A percentile compares a stretch with the other conserved stretches of the same genome.
These are phyloP conservation scores for Cerrena zonata DNA, from an alignment of 1,284 basidiomycete genomes.

Conservation along the genomic window DNA sequence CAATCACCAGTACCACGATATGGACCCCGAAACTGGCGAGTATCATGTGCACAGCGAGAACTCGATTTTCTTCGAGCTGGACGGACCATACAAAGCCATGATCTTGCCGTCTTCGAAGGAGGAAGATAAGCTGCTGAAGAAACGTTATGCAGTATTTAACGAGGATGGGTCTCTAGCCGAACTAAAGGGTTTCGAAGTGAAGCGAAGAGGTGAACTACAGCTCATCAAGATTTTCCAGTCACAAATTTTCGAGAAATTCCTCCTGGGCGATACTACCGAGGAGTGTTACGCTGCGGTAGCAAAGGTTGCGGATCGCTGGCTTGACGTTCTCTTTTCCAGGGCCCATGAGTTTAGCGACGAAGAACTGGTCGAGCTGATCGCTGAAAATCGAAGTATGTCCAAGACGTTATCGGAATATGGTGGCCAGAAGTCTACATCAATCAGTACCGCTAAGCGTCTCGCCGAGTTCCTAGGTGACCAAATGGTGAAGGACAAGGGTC, in stretches of 20 bases:
- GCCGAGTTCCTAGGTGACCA: conserved; percentile 97
- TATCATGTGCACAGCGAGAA: conserved; percentile 93
- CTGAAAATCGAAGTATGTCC: conserved; percentile 97
- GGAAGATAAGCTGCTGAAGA: conserved; percentile 98
- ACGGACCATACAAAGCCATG: conserved; percentile 98
- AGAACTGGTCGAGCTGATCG: conserved; percentile 95
- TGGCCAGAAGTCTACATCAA: conserved; percentile 95
- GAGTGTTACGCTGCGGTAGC: conserved; percentile 96
- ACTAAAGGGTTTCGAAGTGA: conserved; percentile 98
- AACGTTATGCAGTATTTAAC: conserved; percentile 99
- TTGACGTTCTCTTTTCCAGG: conserved; percentile 88
- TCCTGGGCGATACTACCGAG: conserved; percentile 86
- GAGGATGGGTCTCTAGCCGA: conserved; percentile 95
- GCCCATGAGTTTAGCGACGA: conserved; percentile 83
- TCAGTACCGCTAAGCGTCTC: conserved; percentile 90
- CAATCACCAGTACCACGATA: conserved; percentile 95
- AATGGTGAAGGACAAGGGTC: conserved; percentile 99
- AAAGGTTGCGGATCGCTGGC: conserved; percentile 92
- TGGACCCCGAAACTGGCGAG: conserved; percentile 77
- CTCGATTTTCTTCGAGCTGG: conserved; percentile 99
- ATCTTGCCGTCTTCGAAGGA: conserved; percentile 98
- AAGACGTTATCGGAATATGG: conserved; percentile 95
- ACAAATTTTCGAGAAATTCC: conserved; percentile 96
- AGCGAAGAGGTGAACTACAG: conserved; percentile 94
- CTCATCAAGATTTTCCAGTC: conserved; percentile 99